Base-by-base conservation (phyloP, 306 rosid species). In the Medicago arabica region DNA sequence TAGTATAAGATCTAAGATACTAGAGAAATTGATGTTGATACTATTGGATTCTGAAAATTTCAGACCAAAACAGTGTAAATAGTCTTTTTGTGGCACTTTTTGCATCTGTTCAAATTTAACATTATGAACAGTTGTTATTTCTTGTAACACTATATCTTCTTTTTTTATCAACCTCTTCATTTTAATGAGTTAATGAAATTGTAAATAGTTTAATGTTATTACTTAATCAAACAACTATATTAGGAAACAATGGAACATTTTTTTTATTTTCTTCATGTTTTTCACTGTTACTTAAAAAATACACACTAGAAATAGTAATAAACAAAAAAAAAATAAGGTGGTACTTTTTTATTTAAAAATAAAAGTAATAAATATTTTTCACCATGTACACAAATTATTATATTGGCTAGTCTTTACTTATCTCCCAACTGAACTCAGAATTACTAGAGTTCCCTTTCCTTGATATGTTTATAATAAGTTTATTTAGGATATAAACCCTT, bases 51-150 rank as follows among this genome's bases (percentile, higher is more conserved):
- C 86, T 78, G 91, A 89, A 77, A 81, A 84, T 85, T 90, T 95
- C 81, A 87, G 98, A 80, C 84, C 87, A 1, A 95, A 87, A 77
- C 97, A 92, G 76, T 95, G 98, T 84, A 87, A 86, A 84, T 95
- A 88, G 71, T 69, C 7, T 57, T 66, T 34, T 34, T 34, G 36
- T 16, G 36, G 9, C 47, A 1, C 28, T 17, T 18, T 54, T 19
- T 54, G 19, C 70, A 68, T 75, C 23, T 16, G 60, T 78, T 60
- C 23, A 68, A 41, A 59, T 59, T 12, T 23, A 23, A 59, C 39
- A 23, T 23, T 58, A 5, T 59, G 39, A 57, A 57, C 63, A 21
- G 63, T 11, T 19, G 38, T 34, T 34, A 34, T 34, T 34, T 34
- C 38, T 34, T 34, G 38, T 34, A 34, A 34, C 38, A 34, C 3